Conservation (phyloP, 2,329 filamentous ascomycete genomes). For the Colletotrichum liriopes region DNA sequence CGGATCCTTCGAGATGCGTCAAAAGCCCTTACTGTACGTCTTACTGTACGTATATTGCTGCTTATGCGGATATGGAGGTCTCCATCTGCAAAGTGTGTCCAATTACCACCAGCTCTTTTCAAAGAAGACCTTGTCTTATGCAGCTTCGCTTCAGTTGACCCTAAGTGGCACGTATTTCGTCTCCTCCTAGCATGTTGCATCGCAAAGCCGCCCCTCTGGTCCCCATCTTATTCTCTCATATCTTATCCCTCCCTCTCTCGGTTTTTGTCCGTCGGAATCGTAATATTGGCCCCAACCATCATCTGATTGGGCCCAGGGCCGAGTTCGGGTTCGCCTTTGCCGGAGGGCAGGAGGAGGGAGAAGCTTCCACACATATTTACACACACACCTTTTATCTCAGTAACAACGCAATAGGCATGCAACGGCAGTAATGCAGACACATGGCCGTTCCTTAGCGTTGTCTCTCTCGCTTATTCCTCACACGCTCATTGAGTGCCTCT, state of each 20-base stretch:
- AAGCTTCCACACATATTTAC: not conserved
- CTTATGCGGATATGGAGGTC: conserved; percentile 6
- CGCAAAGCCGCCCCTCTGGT: not conserved
- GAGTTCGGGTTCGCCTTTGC: not conserved
- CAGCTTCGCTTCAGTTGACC: conserved; percentile 37
- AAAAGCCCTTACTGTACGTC: not conserved
- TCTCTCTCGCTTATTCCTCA: conserved; percentile 21
- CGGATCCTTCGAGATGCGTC: not conserved
- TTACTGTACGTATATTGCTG: not conserved
- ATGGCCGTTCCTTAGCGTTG: conserved; percentile 21
- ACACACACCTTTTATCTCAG: not conserved
- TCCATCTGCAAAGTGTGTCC: not conserved
- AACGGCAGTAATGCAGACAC: not conserved
- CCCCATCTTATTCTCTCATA: not conserved
- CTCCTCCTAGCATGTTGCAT: not conserved
- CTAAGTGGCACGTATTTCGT: conserved; percentile 23
- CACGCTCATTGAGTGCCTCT: conserved; percentile 14
- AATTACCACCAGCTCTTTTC: not conserved
- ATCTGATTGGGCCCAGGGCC: not conserved
- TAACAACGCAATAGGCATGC: not conserved
- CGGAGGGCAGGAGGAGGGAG: not conserved
- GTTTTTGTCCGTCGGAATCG: not conserved
- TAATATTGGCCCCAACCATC: not conserved
- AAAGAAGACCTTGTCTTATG: not conserved
- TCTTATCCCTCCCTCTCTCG: not conserved